These are phyloP conservation scores for Verticillium klebahnii DNA, from an alignment of 2,329 filamentous ascomycete genomes.

Conservation along the genomic window DNA sequence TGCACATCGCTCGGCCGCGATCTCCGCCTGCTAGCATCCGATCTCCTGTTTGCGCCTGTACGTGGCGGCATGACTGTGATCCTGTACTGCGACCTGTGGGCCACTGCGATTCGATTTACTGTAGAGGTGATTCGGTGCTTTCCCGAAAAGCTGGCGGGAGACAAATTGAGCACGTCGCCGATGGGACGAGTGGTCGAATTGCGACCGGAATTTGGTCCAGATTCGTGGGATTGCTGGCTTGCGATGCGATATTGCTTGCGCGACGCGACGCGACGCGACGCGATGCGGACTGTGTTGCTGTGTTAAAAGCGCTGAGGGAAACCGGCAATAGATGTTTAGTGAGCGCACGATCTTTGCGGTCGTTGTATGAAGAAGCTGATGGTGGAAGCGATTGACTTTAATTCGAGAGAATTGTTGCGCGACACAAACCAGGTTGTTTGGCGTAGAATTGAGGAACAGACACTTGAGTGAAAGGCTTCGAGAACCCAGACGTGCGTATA, in stretches of 20 bases:
- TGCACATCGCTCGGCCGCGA: slow-evolving; percentile 35
- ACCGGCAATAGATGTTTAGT: no score
- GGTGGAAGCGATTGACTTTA: no score
- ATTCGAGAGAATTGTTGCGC: no score
- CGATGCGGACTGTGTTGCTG: neutral
- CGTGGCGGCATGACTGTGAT: slow-evolving; percentile 14
- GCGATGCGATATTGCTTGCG: neutral
- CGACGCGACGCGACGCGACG: neutral
- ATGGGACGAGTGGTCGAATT: neutral
- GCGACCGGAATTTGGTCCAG: neutral
- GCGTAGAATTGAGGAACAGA: no score
- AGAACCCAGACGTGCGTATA: no score
- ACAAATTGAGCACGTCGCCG: neutral
- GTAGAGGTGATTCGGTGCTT: neutral
- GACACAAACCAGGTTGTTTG: no score
- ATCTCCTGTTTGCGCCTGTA: slow-evolving; percentile 10
- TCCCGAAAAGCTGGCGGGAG: neutral
- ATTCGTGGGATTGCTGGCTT: neutral
- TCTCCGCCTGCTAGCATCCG: slow-evolving; percentile 15
- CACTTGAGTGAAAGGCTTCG: no score
- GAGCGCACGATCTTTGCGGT: no score
- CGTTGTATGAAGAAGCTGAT: no score
- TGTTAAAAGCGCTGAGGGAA: neutral
- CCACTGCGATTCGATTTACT: neutral
- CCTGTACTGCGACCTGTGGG: neutral